These are phyloP conservation scores for Eucalyptus grandis DNA, from an alignment of 345 rosid species.

Conservation along the genomic window DNA sequence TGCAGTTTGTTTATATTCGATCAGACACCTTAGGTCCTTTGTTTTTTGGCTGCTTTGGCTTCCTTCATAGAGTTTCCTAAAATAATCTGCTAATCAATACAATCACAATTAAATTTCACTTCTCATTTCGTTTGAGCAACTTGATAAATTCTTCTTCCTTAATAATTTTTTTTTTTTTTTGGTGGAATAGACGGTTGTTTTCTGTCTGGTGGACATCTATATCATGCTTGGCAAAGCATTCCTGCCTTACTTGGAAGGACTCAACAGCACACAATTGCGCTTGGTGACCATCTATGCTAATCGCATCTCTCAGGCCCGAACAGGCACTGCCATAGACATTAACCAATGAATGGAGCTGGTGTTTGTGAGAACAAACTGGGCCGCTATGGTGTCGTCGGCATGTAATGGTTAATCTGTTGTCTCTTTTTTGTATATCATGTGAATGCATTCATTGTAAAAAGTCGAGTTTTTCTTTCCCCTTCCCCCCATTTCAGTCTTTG, in stretches of 20 bases:
- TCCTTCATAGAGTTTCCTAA: neutral
- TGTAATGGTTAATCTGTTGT: neutral
- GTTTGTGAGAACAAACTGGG: neutral
- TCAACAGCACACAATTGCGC: conserved; percentile 82
- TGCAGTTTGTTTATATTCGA: neutral
- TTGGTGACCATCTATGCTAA: conserved; percentile 93
- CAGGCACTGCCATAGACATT: conserved; percentile 55
- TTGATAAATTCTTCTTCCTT: neutral
- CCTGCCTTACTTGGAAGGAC: conserved; percentile 87
- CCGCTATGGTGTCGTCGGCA: neutral
- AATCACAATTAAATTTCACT: neutral
- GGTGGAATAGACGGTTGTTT: conserved; percentile 79
- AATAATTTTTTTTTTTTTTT: neutral
- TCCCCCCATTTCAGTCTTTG: neutral
- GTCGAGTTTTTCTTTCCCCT: neutral
- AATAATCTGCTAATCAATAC: neutral
- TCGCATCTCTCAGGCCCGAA: conserved; percentile 95
- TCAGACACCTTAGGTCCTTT: neutral
- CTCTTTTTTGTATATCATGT: conserved; percentile 41
- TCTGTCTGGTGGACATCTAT: conserved; percentile 96
- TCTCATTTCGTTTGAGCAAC: neutral
- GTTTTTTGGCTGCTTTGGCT: neutral
- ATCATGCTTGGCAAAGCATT: conserved; percentile 97
- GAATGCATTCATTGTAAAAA: conserved; percentile 16
- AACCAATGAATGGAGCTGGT: conserved; percentile 11